Base-by-base conservation (phyloP, 257 asterid species). In the Solanum lycopersicoides region DNA sequence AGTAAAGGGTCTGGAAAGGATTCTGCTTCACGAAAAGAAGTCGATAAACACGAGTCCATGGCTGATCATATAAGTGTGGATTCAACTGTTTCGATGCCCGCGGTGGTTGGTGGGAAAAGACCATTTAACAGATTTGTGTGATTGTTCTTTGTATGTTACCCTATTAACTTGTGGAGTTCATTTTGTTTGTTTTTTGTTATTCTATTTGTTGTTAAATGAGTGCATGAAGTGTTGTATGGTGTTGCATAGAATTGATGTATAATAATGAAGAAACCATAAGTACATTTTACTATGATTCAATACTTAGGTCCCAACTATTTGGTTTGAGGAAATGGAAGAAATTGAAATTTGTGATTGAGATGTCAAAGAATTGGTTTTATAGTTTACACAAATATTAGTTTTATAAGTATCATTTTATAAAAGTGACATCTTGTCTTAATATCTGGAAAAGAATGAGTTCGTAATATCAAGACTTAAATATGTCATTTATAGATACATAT, bases 71-170 rank as follows among this genome's bases (percentile, higher is more conserved):
- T 91, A 84, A 94, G 98, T 83, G 89, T 92, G 89, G 93, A 92
- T 87, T 95, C 99, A 11, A 82, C 96, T 16, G 93, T 93, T 87
- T 96, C 98, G 1, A 95, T 93, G 98, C 98, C 98, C 4, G 95
- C 93, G 10, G 71, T 86, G 34, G 94, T 87, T 89, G 98, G 95
- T 89, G 98, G 95, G 89, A 96, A 96, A 89, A 96, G 90, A 91
- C 98, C 98, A 0, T 96, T 96, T 88, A 96, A 96, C 93, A 93
- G 99, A 94, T 96, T 95, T 91, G 99, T 93, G 96, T 96, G 98
- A 96, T 90, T 89, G 85, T 83, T 69, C 59, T 83, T 82, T 75
- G 30, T 12, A 39, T 68, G 69, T 87, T 84, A 83, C 86, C n/a
- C n/a, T 53, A 60, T 21, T 84, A 87, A 89, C 82, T 74, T 73